Evolutionary conservation across 441 rosid species (phyloP).

Genomic region (Gossypium gossypioides): DNA sequence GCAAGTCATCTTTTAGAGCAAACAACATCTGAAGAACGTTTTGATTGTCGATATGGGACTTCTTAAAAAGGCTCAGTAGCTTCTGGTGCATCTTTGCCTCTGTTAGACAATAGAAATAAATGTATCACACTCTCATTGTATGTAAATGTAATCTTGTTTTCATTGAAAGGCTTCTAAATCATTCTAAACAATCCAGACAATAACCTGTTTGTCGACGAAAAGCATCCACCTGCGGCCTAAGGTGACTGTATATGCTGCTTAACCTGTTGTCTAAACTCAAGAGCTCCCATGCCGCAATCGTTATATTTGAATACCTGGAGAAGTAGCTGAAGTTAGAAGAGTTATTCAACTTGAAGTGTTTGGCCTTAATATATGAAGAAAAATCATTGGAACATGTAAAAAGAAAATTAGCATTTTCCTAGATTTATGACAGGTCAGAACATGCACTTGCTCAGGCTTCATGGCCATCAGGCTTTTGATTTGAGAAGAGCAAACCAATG

Average conservation of each 20-base stretch:
- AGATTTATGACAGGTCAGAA: conserved; percentile 31
- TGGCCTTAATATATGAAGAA: background rate
- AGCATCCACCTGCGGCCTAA: conserved; percentile 44
- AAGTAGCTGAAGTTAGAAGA: background rate
- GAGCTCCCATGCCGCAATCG: conserved; percentile 59
- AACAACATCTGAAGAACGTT: conserved; percentile 47
- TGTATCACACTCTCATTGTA: background rate
- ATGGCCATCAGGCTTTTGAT: conserved; percentile 34
- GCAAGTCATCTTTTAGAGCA: conserved; percentile 42
- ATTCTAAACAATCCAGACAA: conserved; percentile 12
- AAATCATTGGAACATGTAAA: background rate
- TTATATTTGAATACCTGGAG: conserved; percentile 38
- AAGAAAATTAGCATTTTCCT: background rate
- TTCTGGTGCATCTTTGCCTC: conserved; percentile 48
- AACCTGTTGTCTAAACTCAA: conserved; percentile 43
- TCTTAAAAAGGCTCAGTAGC: conserved; percentile 33
- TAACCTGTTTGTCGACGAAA: conserved; percentile 53
- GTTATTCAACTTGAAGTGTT: background rate
- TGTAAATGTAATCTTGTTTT: background rate
- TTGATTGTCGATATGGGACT: conserved; percentile 49
- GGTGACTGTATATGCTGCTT: conserved; percentile 30
- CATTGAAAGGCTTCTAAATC: conserved; percentile 1
- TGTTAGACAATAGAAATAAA: conserved; percentile 18
- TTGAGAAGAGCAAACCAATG: conserved; percentile 46
- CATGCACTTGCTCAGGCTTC: conserved; percentile 54